Evolutionary conservation across 805 yeast species (phyloP).

Genomic region (Candida chilensis): DNA sequence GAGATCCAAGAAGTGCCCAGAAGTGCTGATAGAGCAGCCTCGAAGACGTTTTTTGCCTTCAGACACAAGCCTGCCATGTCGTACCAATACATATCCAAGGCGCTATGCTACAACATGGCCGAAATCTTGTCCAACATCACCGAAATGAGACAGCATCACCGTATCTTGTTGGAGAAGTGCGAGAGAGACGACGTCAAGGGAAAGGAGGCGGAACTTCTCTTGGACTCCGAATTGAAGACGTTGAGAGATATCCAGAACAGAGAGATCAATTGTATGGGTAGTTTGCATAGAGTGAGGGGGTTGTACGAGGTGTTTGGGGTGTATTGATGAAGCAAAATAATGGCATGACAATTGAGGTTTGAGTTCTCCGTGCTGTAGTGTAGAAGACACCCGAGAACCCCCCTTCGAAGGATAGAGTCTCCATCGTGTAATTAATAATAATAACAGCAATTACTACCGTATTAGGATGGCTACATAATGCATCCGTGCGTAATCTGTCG

Average conservation of each 20-base stretch:
- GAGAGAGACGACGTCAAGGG: constrained; percentile 88
- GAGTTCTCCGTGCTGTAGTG: too few relatives aligned
- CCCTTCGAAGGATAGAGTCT: too few relatives aligned
- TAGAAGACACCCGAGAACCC: too few relatives aligned
- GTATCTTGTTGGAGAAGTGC: constrained; percentile 66
- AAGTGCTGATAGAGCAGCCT: constrained; percentile 85
- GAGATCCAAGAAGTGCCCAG: constrained; percentile 93
- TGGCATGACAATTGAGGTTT: too few relatives aligned
- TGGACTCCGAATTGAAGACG: constrained; percentile 70
- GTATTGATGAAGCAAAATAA: too few relatives aligned
- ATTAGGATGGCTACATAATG: too few relatives aligned
- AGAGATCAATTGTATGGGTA: constrained; percentile 46
- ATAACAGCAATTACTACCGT: too few relatives aligned
- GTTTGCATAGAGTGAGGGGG: constrained; percentile 44
- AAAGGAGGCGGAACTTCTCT: constrained; percentile 61
- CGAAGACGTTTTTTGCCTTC: constrained; percentile 78
- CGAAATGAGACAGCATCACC: constrained; percentile 46
- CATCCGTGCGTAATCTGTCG: too few relatives aligned
- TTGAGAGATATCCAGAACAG: constrained; percentile 49
- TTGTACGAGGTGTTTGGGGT: constrained; percentile 49
- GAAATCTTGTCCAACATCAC: constrained; percentile 40
- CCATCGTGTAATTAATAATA: too few relatives aligned
- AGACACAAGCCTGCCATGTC: constrained; percentile 41
- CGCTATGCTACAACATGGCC: constrained; percentile 45
- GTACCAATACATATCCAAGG: constrained; percentile 22